Percentiles rank a stretch among this genome's conserved stretches.
Evolutionary conservation across 2,329 filamentous ascomycete genomes (phyloP).

Genomic region (Exophiala sp.): DNA sequence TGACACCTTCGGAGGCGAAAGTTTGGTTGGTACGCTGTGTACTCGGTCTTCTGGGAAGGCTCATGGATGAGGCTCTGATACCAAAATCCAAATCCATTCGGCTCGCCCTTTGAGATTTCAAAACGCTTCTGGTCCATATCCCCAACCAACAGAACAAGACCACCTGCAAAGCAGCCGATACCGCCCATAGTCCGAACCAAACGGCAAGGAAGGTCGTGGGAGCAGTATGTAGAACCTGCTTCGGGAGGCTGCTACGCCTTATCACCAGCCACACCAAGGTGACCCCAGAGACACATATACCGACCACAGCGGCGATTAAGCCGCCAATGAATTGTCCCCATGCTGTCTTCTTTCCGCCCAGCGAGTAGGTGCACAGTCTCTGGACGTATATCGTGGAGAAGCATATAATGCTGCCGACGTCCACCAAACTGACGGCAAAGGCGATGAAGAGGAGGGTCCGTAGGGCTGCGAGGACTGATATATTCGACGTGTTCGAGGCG

Average conservation of each 20-base stretch:
- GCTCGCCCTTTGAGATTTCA: conserved; percentile 15
- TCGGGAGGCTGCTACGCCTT: conserved; percentile 15
- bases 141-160: conserved; percentile 19
- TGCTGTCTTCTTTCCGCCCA: conserved; percentile 7
- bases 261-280: conserved; percentile 24
- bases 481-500: conserved; percentile 14
- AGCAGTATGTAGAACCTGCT: conserved; percentile 8
- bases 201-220: conserved; percentile 15
- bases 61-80: conserved; percentile 15
- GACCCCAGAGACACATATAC: conserved; percentile 18
- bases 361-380: conserved; percentile 13
- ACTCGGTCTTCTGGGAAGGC: conserved; percentile 6
- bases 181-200: conserved; percentile 26
- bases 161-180: conserved; percentile 12
- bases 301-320: conserved; percentile 6
- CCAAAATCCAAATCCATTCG: conserved; percentile 22
- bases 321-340: conserved; percentile 18
- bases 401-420: conserved; percentile 15
- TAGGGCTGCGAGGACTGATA: conserved; percentile 10
- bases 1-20: conserved; percentile 26
- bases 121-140: conserved; percentile 19
- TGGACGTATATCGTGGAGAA: conserved; percentile 18
- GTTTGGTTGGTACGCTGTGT: conserved; percentile 19
- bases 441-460: conserved; percentile 24
- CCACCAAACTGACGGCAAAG: conserved; percentile 19